Percentiles rank a stretch among this genome's conserved stretches.
Conservation (phyloP, 2,329 filamentous ascomycete genomes). For the Elsinoe australis region DNA sequence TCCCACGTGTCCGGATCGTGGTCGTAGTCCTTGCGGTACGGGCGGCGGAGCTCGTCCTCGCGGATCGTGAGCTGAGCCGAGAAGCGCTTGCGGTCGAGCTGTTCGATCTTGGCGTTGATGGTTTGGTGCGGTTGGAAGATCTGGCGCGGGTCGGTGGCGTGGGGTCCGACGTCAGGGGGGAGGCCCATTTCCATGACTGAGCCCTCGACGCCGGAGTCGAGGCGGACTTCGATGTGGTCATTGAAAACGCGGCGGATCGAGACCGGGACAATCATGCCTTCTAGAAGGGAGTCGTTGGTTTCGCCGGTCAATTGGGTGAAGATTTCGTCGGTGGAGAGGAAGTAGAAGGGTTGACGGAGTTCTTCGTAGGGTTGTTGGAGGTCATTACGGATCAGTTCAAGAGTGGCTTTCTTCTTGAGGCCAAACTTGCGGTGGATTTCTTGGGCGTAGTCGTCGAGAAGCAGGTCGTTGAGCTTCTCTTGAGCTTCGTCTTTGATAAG, state of each 20-base stretch:
- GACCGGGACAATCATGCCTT: slow-evolving; percentile 89
- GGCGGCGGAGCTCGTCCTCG: slow-evolving; percentile 69
- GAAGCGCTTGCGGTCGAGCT: slow-evolving; percentile 80
- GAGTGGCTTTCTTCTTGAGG: slow-evolving; percentile 86
- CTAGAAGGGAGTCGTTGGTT: slow-evolving; percentile 70
- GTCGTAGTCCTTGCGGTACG: slow-evolving; percentile 62
- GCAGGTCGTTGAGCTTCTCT: slow-evolving; percentile 91
- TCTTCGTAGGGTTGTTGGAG: slow-evolving; percentile 91
- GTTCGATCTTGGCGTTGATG: slow-evolving; percentile 77
- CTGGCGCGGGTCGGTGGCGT: slow-evolving; percentile 44
- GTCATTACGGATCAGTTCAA: slow-evolving; percentile 93
- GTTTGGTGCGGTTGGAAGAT: slow-evolving; percentile 75
- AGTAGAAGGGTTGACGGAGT: slow-evolving; percentile 69
- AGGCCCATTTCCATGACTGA: slow-evolving; percentile 76
- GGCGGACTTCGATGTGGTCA: slow-evolving; percentile 84
- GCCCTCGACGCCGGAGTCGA: slow-evolving; percentile 91
- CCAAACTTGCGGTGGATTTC: slow-evolving; percentile 90
- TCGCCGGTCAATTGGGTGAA: slow-evolving; percentile 98
- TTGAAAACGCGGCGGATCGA: slow-evolving; percentile 82
- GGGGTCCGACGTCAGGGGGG: slow-evolving; percentile 61
- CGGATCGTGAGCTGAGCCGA: slow-evolving; percentile 75
- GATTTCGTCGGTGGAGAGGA: slow-evolving; percentile 65
- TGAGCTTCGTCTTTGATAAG: slow-evolving; percentile 91
- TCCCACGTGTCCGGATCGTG: slow-evolving; percentile 81
- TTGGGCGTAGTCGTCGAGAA: slow-evolving; percentile 93